Base-by-base conservation (phyloP, 768 basidiomycete genomes). In the Tricholoma bakamatsutake region DNA sequence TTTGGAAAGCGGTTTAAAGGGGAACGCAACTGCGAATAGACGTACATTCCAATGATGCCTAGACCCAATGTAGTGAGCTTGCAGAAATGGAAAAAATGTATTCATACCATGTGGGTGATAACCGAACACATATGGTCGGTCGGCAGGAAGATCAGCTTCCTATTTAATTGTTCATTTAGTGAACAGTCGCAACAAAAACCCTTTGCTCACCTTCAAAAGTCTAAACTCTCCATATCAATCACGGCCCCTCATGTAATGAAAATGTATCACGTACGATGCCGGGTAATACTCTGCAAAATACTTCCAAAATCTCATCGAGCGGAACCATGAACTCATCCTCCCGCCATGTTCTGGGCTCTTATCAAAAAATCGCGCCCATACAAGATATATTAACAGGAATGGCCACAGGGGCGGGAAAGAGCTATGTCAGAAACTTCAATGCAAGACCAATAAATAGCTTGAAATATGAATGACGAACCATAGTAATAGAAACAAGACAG, bases 31-130 rank as follows among this genome's bases (percentile, higher is more conserved):
- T 33, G 33, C 21, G 17, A 31, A 55, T 54, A 21, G 58, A 71
- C 88, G 65, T 76, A 96, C 94, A 97, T 98, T 63, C 96, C 95
- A 68, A 99, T 98, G 61, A 99, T 98, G 39, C 94, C 92, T 94
- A 61, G 27, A 27, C 15, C 15, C 10, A 55, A 17, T 8, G 43
- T 64, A 11, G 66, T 58, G 3, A 52, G 39, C 21, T 8, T 42
- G 34, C 51, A 52, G 9, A 56, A 39, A 37, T 11, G 57, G 18
- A 57, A 1, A n/a, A 18, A 7, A 18, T 9, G 31, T 42, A 54
- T 46, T 67, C 80, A 33, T 57, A 87, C 95, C 97, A 71, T 99
- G 97, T 15, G 97, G 97, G 70, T 99, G 97, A 70, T 98, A 98
- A 7, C 96, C 97, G 71, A 99, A 99, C 12, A 99, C 81, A 72